phyloP scores from a whole-genome alignment of 2,329 filamentous ascomycete genomes.

The Cordyceps fumosorosea region DNA sequence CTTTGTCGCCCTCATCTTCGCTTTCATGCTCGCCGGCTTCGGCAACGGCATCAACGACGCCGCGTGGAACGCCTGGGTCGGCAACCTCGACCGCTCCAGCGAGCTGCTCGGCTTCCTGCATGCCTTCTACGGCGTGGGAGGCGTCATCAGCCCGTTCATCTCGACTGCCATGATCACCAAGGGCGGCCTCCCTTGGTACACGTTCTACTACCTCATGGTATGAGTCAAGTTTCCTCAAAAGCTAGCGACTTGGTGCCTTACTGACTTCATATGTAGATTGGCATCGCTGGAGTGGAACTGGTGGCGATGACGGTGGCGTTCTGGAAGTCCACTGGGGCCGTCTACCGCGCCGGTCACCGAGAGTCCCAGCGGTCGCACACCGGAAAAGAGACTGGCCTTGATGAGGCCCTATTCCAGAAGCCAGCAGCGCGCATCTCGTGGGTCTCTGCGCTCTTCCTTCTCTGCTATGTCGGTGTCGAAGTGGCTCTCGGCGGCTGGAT shows the following conservation, averaged over 20 bases:
- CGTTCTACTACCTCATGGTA: constrained; percentile 69
- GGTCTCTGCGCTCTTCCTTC: constrained; percentile 66
- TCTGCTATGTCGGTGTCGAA: constrained; percentile 75
- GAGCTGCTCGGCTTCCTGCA: constrained; percentile 69
- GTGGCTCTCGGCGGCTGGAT: constrained; percentile 73
- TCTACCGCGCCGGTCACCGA: constrained; percentile 45
- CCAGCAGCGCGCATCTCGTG: constrained; percentile 53
- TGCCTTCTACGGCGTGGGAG: constrained; percentile 65
- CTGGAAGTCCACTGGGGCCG: constrained; percentile 53
- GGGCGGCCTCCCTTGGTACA: constrained; percentile 57
- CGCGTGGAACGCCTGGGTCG: constrained; percentile 55
- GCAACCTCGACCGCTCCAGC: constrained; percentile 67
- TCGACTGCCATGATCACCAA: constrained; percentile 68
- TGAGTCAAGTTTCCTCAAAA: not conserved
- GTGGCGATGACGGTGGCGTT: constrained; percentile 48
- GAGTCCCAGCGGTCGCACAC: constrained; percentile 14
- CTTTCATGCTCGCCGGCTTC: constrained; percentile 60
- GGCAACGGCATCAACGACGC: constrained; percentile 63
- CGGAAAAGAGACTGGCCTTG: constrained; percentile 13
- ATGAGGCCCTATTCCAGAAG: constrained; percentile 32
- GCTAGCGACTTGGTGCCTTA: not conserved
- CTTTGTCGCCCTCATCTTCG: constrained; percentile 58
- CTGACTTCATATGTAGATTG: constrained; percentile 35
- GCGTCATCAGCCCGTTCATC: constrained; percentile 60
- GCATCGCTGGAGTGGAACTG: constrained; percentile 49